A percentile compares a stretch with the other conserved stretches of the same genome.
Evolutionary conservation across 2,329 filamentous ascomycete species (phyloP).

Genomic region (Colletotrichum graminicola): DNA sequence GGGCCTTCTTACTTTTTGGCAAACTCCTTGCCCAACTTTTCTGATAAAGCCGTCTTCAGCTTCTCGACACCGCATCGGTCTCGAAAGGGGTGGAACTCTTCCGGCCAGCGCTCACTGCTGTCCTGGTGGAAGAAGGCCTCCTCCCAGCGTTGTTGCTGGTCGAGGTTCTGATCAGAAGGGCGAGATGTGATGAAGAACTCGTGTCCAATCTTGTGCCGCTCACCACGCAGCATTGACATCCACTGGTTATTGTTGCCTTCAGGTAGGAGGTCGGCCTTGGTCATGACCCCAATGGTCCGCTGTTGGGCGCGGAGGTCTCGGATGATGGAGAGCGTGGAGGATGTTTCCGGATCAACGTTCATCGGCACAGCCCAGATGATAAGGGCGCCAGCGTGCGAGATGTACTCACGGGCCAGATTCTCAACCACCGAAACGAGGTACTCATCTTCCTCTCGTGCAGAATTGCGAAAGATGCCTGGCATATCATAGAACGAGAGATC

Average conservation of each 20-base stretch:
- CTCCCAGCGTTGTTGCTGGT: constrained; percentile 65
- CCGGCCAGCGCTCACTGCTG: constrained; percentile 59
- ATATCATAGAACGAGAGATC: constrained; percentile 88
- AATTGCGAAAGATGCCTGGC: constrained; percentile 82
- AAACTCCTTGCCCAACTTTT: constrained; percentile 66
- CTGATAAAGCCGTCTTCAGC: constrained; percentile 65
- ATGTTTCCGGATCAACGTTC: constrained; percentile 83
- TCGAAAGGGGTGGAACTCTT: constrained; percentile 59
- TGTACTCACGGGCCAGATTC: constrained; percentile 78
- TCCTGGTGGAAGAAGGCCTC: constrained; percentile 63
- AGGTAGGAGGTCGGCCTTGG: constrained; percentile 83
- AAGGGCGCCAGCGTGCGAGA: constrained; percentile 76
- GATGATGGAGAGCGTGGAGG: constrained; percentile 76
- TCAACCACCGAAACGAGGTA: constrained; percentile 80
- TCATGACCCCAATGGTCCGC: constrained; percentile 81
- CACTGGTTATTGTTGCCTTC: constrained; percentile 68
- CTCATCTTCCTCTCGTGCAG: constrained; percentile 71
- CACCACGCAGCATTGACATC: constrained; percentile 71
- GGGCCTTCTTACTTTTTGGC: constrained; percentile 58
- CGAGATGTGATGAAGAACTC: constrained; percentile 85
- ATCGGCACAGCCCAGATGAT: constrained; percentile 84
- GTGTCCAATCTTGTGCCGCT: constrained; percentile 74
- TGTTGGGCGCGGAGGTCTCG: constrained; percentile 65
- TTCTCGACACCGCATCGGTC: constrained; percentile 66
- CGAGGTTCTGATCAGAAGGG: constrained; percentile 67